Conservation (phyloP, 1,139 yeast species). For the Geotrichum candidum region DNA sequence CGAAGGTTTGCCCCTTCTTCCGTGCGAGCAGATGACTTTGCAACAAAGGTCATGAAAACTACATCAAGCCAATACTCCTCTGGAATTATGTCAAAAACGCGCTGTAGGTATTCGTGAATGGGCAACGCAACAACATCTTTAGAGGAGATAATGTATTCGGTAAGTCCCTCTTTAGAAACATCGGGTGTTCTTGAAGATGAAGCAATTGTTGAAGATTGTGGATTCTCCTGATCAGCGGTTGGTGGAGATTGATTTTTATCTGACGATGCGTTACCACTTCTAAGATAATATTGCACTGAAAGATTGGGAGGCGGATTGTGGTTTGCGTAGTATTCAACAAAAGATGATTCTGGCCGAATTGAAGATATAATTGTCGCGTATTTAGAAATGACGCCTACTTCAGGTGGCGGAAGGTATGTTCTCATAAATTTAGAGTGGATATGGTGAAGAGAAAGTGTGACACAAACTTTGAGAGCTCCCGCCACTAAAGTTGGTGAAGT, state of each 20-base stretch:
- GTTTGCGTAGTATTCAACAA: constrained; percentile 27
- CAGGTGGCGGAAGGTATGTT: constrained; percentile 34
- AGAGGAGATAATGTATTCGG: constrained; percentile 24
- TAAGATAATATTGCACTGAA: constrained; percentile 29
- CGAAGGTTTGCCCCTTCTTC: constrained; percentile 52
- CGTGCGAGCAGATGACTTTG: constrained; percentile 64
- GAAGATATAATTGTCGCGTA: constrained; percentile 31
- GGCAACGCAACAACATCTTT: constrained; percentile 27
- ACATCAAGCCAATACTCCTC: constrained; percentile 58
- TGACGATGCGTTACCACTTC: constrained; percentile 3
- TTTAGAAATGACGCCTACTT: constrained; percentile 28
- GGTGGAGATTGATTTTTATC: constrained; percentile 9
- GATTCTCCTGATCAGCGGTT: not conserved
- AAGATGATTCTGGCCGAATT: constrained; percentile 23
- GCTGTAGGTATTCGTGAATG: constrained; percentile 58
- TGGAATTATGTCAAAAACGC: constrained; percentile 56
- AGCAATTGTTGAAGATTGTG: constrained; percentile 1
- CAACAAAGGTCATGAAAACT: constrained; percentile 54
- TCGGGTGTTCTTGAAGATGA: not conserved
- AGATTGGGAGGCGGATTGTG: constrained; percentile 23
- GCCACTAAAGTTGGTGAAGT: constrained; percentile 56
- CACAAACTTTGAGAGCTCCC: constrained; percentile 59
- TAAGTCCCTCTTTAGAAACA: constrained; percentile 26
- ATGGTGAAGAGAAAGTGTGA: constrained; percentile 55
- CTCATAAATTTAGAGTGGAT: constrained; percentile 42